Evolutionary conservation across 2,329 filamentous ascomycete genomes (phyloP), one percentile per base, ranked within the genome.

Genomic region (Acarospora socialis): DNA sequence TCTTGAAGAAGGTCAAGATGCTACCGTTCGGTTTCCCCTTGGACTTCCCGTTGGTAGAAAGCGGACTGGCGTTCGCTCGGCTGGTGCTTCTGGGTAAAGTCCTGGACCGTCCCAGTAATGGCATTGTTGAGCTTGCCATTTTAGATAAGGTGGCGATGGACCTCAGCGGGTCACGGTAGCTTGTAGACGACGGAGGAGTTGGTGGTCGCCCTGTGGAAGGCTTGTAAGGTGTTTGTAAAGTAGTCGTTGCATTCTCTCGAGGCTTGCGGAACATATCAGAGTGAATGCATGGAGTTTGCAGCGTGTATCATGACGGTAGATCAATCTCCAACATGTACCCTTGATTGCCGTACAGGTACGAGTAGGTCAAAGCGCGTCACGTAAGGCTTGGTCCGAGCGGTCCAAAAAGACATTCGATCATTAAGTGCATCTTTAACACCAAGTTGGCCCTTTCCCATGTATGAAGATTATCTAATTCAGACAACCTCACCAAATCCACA

Each of bases 1-100:
- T 83, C 46, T 79, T 74, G 49, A 84, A 84, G 52, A 82, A 84
- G 40, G 56, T 81, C 9, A 82, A 55, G 19, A 83, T 82, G 40
- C 74, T 82, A 5, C 64, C 61, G 44, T 81, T 81, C 1, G 59
- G 57, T 22, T 28, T 33, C 10, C n/a, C 22, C 30, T 40, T 43
- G 4, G 16, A 21, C 27, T 38, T 41, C 14, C 12, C 23, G 19
- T 28, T 39, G 5, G 33, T 31, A n/a, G 26, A 29, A 15, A 16
- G 6, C 12, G 5, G 14, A 16, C 23, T 15, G 23, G 7, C 23
- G 16, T 25, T 25, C 23, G n/a, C n/a, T n/a, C 26, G 26, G 10
- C 32, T 30, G 13, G 32, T 39, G 15, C 28, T 40, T 19, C 34
- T 25, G 6, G 21, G 13, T 13, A 33, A 12, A 4, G 31, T 22